Evolutionary conservation across 257 asterid genomes (phyloP), one percentile per base, ranked within the genome.

Genomic region (Nicotiana benthamiana): DNA sequence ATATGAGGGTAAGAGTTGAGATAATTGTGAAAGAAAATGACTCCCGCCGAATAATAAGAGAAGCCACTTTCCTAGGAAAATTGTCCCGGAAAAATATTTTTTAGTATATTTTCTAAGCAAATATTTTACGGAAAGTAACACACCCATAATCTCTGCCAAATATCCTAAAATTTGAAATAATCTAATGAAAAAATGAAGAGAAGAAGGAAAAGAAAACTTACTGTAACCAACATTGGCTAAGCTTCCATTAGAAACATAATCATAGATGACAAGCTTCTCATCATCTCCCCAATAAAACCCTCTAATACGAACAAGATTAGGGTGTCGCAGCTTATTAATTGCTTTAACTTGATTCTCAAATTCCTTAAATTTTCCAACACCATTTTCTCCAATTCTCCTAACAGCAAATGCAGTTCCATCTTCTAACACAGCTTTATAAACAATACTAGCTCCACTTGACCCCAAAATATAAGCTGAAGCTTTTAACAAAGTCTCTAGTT

Each of bases 391-490:
- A 4, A 95, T 94, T 52, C 99, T 86, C 85, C 98, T 86, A 6
- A 95, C 99, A 2, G 97, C 97, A 80, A 92, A 92, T 16, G 97
- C 80, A 7, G 87, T 64, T 16, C 98, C 98, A n/a, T 89, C 90
- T 24, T 88, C 91, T 17, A 95, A 90, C 67, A 95, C 99, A 8
- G 98, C 98, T 75, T 92, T 93, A 85, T 95, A 95, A 6, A 95
- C 94, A 8, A 95, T 91, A 76, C 90, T 86, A 51, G 86, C 80
- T 6, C 95, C 91, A 61, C 90, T 88, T 46, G 99, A 93, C 1
- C 99, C 98, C 36, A 95, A 85, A 6, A 93, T 89, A 76, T 91
- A 93, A 0, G 99, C 99, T 18, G 99, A 93, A 16, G 99, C 99
- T 84, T 91, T 90, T 9, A 95, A 66, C 75, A 95, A 59, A 6